Evolutionary conservation across 2,329 filamentous ascomycete species (phyloP).

Genomic region (Paraphoma sp.): DNA sequence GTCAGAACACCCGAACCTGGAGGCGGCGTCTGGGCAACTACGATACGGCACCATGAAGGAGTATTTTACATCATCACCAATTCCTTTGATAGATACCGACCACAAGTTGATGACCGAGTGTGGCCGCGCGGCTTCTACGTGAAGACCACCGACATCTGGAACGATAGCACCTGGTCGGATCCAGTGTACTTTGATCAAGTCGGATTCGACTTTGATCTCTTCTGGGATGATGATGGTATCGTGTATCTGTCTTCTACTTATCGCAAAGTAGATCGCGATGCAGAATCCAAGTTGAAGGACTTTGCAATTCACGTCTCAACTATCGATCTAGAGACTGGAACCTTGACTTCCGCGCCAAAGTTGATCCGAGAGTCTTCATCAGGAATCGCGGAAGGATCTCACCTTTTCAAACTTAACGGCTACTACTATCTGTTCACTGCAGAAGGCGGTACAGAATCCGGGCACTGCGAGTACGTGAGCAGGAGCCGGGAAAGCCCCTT

Average conservation of each 20-base stretch:
- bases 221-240: slow-evolving; percentile 63
- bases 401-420: slow-evolving; percentile 36
- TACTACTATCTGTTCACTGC: slow-evolving; percentile 37
- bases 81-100: slow-evolving; percentile 33
- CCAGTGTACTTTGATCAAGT: slow-evolving; percentile 32
- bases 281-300: slow-evolving; percentile 25
- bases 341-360: slow-evolving; percentile 20
- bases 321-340: slow-evolving; percentile 41
- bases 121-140: slow-evolving; percentile 59
- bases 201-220: slow-evolving; percentile 40
- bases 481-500: slow-evolving; percentile 53
- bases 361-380: slow-evolving; percentile 31
- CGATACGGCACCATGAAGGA: slow-evolving; percentile 23
- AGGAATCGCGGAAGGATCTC: slow-evolving; percentile 43
- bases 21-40: slow-evolving; percentile 29
- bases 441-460: slow-evolving; percentile 46
- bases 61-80: slow-evolving; percentile 29
- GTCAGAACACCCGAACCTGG: slow-evolving; percentile 34
- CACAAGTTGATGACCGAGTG: slow-evolving; percentile 39
- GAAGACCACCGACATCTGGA: slow-evolving; percentile 25
- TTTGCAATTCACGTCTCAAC: slow-evolving; percentile 39
- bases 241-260: slow-evolving; percentile 49
- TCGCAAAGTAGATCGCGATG: slow-evolving; percentile 17
- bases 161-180: slow-evolving; percentile 25
- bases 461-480: slow-evolving; percentile 57